Evolutionary conservation across 768 basidiomycete genomes (phyloP).

Genomic region (Agaricus sinodeliciosus): DNA sequence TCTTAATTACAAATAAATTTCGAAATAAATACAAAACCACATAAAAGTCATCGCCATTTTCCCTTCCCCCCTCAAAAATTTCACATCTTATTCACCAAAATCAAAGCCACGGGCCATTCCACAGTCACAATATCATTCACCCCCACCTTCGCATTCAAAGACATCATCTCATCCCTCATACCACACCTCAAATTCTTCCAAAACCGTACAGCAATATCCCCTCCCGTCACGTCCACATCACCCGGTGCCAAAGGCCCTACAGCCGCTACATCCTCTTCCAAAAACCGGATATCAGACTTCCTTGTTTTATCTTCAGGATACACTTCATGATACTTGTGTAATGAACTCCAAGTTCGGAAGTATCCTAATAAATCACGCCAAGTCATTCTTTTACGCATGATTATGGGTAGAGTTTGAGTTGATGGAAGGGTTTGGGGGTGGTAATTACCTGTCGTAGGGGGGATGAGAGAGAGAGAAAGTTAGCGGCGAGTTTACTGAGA

Average conservation of each 20-base stretch:
- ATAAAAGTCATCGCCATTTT: too few species aligned
- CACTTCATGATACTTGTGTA: conserved; percentile 59
- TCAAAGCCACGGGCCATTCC: conserved; percentile 46
- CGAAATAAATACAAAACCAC: too few species aligned
- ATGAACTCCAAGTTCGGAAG: conserved; percentile 62
- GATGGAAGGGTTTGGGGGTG: neutral
- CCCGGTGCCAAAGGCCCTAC: neutral
- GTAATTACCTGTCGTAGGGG: neutral
- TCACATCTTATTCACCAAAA: conserved; percentile 26
- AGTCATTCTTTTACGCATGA: conserved; percentile 52
- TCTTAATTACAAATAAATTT: too few species aligned
- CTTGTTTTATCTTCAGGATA: conserved; percentile 48
- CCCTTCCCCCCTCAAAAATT: neutral
- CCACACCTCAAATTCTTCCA: conserved; percentile 46
- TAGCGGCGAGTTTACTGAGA: too few species aligned
- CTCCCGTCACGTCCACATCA: conserved; percentile 31
- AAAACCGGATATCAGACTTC: conserved; percentile 24
- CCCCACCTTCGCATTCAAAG: conserved; percentile 20
- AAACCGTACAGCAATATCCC: conserved; percentile 61
- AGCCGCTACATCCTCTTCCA: conserved; percentile 16
- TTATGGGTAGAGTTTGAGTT: conserved; percentile 26
- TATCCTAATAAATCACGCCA: conserved; percentile 66
- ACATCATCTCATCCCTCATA: conserved; percentile 19
- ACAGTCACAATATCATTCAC: conserved; percentile 34
- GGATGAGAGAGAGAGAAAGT: neutral